Percentiles rank a stretch among this genome's conserved stretches.
These are phyloP conservation scores for Diutina scorzettiae DNA, from an alignment of 1,139 yeast genomes.

Conservation along the genomic window DNA sequence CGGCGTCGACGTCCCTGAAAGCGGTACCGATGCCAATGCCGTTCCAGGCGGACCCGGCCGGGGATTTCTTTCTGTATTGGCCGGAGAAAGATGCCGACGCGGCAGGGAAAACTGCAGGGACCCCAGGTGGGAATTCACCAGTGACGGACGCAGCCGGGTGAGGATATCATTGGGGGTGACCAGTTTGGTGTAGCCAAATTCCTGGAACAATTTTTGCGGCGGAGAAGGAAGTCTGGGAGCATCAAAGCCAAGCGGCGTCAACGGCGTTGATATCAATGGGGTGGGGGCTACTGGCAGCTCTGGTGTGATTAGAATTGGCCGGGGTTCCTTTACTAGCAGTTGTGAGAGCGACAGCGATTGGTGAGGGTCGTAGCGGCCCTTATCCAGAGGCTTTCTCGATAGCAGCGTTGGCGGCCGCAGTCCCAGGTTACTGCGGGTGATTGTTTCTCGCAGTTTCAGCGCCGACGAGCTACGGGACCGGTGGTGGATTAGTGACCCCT, in stretches of 20 bases:
- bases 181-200: constrained; percentile 5
- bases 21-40: background rate
- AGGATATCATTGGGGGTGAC: constrained; percentile 6
- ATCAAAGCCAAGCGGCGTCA: background rate
- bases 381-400: background rate
- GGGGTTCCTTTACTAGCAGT: background rate
- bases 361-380: background rate
- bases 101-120: constrained; percentile 29
- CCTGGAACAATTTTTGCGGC: background rate
- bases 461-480: background rate
- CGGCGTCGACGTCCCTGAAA: background rate
- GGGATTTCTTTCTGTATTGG: constrained; percentile 37
- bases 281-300: background rate
- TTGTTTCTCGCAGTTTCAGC: background rate
- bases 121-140: background rate
- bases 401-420: background rate
- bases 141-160: background rate
- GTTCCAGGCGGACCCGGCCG: constrained; percentile 12
- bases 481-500: background rate
- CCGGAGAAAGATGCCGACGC: constrained; percentile 44
- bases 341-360: background rate
- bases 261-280: background rate
- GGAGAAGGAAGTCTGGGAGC: background rate
- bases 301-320: background rate
- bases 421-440: background rate